Conservation (phyloP, 2,329 filamentous ascomycete genomes). For the Penicillium capsulatum region DNA sequence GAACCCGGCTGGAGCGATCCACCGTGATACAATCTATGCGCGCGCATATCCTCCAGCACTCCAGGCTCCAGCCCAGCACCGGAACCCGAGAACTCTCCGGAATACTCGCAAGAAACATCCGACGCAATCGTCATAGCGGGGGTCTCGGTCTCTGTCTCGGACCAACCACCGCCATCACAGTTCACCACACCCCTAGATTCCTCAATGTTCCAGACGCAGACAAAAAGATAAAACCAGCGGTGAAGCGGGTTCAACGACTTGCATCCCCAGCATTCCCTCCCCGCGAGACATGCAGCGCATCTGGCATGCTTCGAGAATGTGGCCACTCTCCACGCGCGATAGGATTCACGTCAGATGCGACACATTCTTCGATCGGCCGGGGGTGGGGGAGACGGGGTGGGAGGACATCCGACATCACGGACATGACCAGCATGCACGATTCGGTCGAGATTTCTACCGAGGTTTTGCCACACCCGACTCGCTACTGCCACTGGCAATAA, state of each 20-base stretch:
- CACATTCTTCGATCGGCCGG: constrained; percentile 11
- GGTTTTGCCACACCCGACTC: background rate
- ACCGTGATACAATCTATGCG: too few relatives aligned
- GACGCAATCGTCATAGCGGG: too few relatives aligned
- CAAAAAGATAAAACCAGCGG: background rate
- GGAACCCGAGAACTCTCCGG: too few relatives aligned
- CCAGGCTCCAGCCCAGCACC: too few relatives aligned
- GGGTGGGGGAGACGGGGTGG: constrained; percentile 16
- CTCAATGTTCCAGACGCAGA: background rate
- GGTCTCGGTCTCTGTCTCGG: too few relatives aligned
- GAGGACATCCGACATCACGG: too few relatives aligned
- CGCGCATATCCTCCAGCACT: too few relatives aligned
- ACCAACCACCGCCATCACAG: background rate
- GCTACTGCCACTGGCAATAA: too few relatives aligned
- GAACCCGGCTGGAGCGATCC: too few relatives aligned
- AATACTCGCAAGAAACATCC: too few relatives aligned
- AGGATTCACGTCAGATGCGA: constrained; percentile 3
- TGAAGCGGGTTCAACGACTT: background rate
- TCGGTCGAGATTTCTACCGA: too few relatives aligned
- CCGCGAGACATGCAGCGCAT: background rate
- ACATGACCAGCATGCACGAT: too few relatives aligned
- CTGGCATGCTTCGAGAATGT: constrained; percentile 21
- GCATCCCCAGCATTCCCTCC: constrained; percentile 1
- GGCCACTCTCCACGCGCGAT: constrained; percentile 6
- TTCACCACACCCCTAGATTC: background rate